A percentile compares a stretch with the other conserved stretches of the same genome.
Conservation (phyloP, 2,329 filamentous ascomycete species). For the Thelonectria discophora region DNA sequence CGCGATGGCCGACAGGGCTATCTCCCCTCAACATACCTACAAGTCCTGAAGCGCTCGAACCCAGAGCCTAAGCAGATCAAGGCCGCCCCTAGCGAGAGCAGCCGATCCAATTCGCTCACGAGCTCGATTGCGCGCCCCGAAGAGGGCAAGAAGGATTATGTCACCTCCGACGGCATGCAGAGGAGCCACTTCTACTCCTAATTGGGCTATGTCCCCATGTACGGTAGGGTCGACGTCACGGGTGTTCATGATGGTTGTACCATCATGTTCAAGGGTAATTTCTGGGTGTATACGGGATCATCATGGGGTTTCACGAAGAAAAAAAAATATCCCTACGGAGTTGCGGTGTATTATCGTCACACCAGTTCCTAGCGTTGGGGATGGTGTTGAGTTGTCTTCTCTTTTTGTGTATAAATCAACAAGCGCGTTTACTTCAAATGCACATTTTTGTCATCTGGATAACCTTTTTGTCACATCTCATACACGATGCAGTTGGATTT, state of each 20-base stretch:
- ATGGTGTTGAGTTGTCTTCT: conserved; percentile 25
- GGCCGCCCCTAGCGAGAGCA: conserved; percentile 56
- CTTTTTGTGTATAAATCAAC: conserved; percentile 18
- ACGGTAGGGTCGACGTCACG: conserved; percentile 17
- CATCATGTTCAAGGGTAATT: conserved; percentile 28
- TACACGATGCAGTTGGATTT: background rate
- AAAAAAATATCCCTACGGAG: conserved; percentile 40
- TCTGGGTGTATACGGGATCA: conserved; percentile 36
- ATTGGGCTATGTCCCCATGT: conserved; percentile 28
- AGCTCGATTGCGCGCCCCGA: conserved; percentile 51
- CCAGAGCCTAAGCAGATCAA: conserved; percentile 63
- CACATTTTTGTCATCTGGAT: conserved; percentile 25
- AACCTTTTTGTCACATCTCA: conserved; percentile 1
- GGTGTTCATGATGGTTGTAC: conserved; percentile 31
- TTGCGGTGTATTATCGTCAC: conserved; percentile 35
- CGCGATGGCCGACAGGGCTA: conserved; percentile 92
- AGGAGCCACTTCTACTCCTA: conserved; percentile 67
- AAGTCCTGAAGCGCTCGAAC: conserved; percentile 69
- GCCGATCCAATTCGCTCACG: conserved; percentile 60
- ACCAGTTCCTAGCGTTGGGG: conserved; percentile 39
- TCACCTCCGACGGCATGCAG: conserved; percentile 64
- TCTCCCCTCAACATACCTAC: conserved; percentile 88
- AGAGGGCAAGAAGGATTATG: conserved; percentile 61
- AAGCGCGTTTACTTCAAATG: conserved; percentile 19
- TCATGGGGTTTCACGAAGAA: conserved; percentile 33